Percentiles rank a stretch among this genome's conserved stretches.
Evolutionary conservation across 2,329 filamentous ascomycete species (phyloP).

Genomic region (Sporothrix humicola): DNA sequence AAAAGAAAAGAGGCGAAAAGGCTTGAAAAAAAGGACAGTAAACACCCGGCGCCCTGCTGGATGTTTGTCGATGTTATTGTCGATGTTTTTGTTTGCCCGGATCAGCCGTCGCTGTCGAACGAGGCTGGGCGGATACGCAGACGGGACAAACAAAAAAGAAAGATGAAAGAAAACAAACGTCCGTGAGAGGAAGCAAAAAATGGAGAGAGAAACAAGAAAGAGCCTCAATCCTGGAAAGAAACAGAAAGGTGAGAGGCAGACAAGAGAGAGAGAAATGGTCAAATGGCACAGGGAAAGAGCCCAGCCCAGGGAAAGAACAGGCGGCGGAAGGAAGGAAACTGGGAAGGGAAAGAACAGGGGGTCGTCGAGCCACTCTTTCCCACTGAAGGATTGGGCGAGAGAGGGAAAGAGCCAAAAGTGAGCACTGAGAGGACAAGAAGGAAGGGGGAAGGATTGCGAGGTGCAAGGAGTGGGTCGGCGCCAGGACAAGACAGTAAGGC

Average conservation of each 20-base stretch:
- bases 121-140: not conserved
- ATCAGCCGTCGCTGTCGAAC: not conserved
- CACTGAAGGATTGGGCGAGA: not conserved
- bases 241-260: not conserved
- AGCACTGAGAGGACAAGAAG: not conserved
- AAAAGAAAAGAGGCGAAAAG: not conserved
- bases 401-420: not conserved
- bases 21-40: not conserved
- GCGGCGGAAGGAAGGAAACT: not conserved
- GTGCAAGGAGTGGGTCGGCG: slow-evolving; percentile 6
- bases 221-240: slow-evolving; percentile 3
- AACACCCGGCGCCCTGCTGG: not conserved
- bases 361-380: not conserved
- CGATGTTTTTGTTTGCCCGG: not conserved
- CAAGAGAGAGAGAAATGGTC: not conserved
- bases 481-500: slow-evolving; percentile 23
- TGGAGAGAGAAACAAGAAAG: not conserved
- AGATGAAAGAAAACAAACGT: not conserved
- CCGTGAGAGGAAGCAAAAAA: not conserved
- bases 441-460: slow-evolving; percentile 25
- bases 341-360: not conserved
- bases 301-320: not conserved
- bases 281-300: too few species aligned
- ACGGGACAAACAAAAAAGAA: not conserved
- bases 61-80: not conserved